phyloP scores from a whole-genome alignment of 176 grass and related monocot species.

The Oryza coarctata region DNA sequence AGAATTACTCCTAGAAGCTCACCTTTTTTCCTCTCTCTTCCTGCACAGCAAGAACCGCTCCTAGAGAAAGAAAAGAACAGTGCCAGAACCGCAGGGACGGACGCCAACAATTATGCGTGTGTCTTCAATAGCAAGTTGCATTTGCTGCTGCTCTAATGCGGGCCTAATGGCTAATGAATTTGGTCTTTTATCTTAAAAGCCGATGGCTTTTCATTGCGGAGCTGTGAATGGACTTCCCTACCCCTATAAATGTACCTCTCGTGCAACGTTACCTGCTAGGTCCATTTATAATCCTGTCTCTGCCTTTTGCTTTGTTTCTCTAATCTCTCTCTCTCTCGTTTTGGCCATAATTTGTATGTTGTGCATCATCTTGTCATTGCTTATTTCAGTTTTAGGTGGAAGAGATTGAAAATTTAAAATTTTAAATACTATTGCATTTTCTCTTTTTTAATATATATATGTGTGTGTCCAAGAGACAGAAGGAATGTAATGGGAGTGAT shows the following conservation, averaged over 20 bases:
- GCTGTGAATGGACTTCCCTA: constrained; percentile 33
- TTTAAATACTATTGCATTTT: background rate
- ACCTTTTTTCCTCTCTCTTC: background rate
- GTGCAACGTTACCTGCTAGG: background rate
- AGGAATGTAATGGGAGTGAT: background rate
- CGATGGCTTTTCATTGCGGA: constrained; percentile 17
- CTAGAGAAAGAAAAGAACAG: background rate
- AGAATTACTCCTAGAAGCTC: background rate
- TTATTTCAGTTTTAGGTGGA: background rate
- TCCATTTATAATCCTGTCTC: background rate
- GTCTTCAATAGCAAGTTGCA: constrained; percentile 16
- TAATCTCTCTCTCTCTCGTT: background rate
- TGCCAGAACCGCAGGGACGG: background rate
- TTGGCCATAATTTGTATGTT: background rate
- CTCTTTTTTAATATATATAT: background rate
- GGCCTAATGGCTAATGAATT: constrained; percentile 23
- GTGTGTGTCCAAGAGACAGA: too few relatives aligned
- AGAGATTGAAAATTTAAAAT: background rate
- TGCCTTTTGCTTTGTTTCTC: background rate
- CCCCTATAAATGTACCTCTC: constrained; percentile 5
- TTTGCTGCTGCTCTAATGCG: constrained; percentile 17
- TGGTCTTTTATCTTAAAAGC: constrained; percentile 43
- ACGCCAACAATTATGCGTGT: background rate
- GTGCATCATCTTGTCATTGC: background rate
- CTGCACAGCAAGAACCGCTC: constrained; percentile 21